Base-by-base conservation (phyloP, 106 monocot genomes). In the Iris macrosiphon region DNA sequence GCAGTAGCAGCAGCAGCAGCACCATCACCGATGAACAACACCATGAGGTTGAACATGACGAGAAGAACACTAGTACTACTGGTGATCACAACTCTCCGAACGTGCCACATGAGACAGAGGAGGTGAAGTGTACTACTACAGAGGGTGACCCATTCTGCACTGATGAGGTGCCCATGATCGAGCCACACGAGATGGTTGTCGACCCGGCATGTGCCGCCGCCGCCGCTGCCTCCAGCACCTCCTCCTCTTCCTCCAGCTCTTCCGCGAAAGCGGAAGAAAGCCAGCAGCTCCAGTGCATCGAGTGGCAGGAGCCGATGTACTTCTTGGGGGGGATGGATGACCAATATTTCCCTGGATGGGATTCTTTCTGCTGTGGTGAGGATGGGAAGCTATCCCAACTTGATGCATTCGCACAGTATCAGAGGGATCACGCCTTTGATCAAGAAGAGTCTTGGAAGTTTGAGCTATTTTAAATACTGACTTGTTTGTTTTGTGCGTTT, bases 81-180 rank as follows among this genome's bases (percentile, higher is more conserved):
- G n/a, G n/a, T n/a, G n/a, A n/a, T n/a, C n/a, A n/a, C n/a, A n/a
- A n/a, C n/a, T n/a, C n/a, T n/a, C n/a, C n/a, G n/a, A n/a, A n/a
- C n/a, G n/a, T n/a, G n/a, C n/a, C n/a, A n/a, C n/a, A n/a, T n/a
- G n/a, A n/a, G n/a, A n/a, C n/a, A n/a, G n/a, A n/a, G n/a, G n/a
- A n/a, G n/a, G n/a, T n/a, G n/a, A n/a, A n/a, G n/a, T n/a, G n/a
- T n/a, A n/a, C n/a, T n/a, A n/a, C n/a, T n/a, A n/a, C n/a, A n/a
- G n/a, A n/a, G n/a, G n/a, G n/a, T n/a, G n/a, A n/a, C n/a, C n/a
- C n/a, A n/a, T 70, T 76, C 33, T 76, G 63, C 60, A 71, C 77
- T 29, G 77, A 77, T 54, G 77, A 77, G 21, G 77, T 66, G 28
- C 77, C 71, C 21, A 65, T 77, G 52, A 66, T 65, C 12, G 40